Evolutionary conservation across 2,329 filamentous ascomycete species (phyloP).

Genomic region (Penicillium sclerotiorum): DNA sequence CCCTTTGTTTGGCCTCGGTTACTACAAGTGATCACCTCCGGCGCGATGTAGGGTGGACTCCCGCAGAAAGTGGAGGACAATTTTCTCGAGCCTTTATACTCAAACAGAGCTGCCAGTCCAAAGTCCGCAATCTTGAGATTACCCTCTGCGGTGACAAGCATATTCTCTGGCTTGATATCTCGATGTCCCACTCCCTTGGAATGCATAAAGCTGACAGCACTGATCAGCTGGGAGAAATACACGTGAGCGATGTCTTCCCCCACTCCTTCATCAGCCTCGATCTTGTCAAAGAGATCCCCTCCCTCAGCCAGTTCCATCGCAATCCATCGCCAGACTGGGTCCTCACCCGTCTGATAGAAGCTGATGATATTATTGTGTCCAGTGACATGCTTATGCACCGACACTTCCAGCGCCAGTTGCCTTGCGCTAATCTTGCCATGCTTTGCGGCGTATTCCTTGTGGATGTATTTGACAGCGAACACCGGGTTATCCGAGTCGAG

Average conservation of each 20-base stretch:
- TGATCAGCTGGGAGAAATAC: slow-evolving; percentile 90
- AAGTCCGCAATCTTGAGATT: slow-evolving; percentile 96
- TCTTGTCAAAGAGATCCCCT: slow-evolving; percentile 98
- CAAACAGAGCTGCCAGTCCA: slow-evolving; percentile 90
- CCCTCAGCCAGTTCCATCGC: slow-evolving; percentile 97
- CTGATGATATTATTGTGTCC: slow-evolving; percentile 92
- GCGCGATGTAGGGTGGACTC: slow-evolving; percentile 95
- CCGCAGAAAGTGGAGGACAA: slow-evolving; percentile 87
- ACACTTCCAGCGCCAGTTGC: slow-evolving; percentile 89
- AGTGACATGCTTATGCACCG: slow-evolving; percentile 83
- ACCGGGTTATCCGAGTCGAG: slow-evolving; percentile 69
- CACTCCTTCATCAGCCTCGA: slow-evolving; percentile 96
- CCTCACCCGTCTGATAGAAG: slow-evolving; percentile 86
- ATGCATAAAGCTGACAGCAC: slow-evolving; percentile 92
- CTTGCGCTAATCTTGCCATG: slow-evolving; percentile 86
- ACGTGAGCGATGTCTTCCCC: slow-evolving; percentile 91
- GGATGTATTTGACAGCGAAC: slow-evolving; percentile 98
- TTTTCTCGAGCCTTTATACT: slow-evolving; percentile 82
- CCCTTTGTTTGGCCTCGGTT: slow-evolving; percentile 53
- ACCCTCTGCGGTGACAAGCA: slow-evolving; percentile 80
- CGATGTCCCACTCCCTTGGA: slow-evolving; percentile 93
- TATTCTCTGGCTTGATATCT: slow-evolving; percentile 92
- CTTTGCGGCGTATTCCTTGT: slow-evolving; percentile 90
- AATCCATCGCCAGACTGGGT: slow-evolving; percentile 90
- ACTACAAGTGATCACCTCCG: slow-evolving; percentile 72